Percentiles rank a stretch among this genome's conserved stretches.
These are phyloP conservation scores for Phaeotremella fagi DNA, from an alignment of 768 basidiomycete genomes.

Conservation along the genomic window DNA sequence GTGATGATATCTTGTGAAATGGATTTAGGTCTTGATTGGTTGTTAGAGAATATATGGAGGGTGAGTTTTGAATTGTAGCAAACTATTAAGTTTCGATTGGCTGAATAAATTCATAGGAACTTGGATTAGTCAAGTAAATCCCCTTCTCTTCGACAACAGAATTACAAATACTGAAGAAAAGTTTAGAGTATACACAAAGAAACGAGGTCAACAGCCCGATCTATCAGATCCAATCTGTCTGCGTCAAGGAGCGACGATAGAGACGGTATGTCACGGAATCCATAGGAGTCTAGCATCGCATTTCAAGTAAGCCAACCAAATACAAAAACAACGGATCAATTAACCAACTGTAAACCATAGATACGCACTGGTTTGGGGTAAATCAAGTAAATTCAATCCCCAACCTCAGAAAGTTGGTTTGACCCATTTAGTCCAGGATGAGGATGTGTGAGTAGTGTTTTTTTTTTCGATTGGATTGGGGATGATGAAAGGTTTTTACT, in stretches of 20 bases:
- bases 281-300: constrained; percentile 83
- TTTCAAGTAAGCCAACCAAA: constrained; percentile 57
- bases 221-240: constrained; percentile 77
- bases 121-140: constrained; percentile 43
- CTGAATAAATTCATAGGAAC: constrained; percentile 26
- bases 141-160: not conserved
- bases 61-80: constrained; percentile 17
- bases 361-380: constrained; percentile 93
- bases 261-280: constrained; percentile 90
- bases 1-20: constrained; percentile 97
- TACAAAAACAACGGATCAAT: not conserved
- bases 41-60: constrained; percentile 53
- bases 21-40: constrained; percentile 64
- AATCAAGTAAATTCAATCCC: constrained; percentile 87
- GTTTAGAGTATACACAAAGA: constrained; percentile 94
- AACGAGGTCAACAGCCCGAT: constrained; percentile 90
- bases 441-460: constrained; percentile 50
- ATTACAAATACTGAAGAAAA: constrained; percentile 43
- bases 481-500: too few relatives aligned
- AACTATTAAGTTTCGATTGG: constrained; percentile 1
- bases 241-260: constrained; percentile 85
- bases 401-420: constrained; percentile 90
- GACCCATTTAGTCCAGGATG: constrained; percentile 63
- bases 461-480: too few relatives aligned
- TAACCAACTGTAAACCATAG: constrained; percentile 7